Evolutionary conservation across 2,329 filamentous ascomycete genomes (phyloP).

Genomic region (Sarocladiaceae sp.): DNA sequence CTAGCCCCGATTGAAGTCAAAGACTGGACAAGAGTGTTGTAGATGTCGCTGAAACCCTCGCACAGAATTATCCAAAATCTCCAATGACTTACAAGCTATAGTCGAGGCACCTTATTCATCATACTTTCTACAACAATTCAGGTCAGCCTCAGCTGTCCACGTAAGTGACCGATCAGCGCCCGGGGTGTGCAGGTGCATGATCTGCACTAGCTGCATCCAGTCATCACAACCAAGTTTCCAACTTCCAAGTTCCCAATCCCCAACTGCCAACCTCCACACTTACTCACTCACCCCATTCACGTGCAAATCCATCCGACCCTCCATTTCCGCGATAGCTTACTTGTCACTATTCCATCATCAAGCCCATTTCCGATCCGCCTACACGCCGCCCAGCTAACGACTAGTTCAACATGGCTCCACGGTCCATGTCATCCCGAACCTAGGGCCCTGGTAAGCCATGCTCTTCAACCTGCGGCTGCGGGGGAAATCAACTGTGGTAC

Average conservation of each 20-base stretch:
- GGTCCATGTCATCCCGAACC: not conserved
- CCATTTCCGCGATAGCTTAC: too few relatives aligned
- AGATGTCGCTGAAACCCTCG: too few relatives aligned
- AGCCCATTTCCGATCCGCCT: not conserved
- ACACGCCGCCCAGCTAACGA: not conserved
- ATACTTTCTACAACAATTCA: too few relatives aligned
- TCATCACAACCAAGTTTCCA: conserved; percentile 5
- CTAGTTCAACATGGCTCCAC: not conserved
- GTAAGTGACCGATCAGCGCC: too few relatives aligned
- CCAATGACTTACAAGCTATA: too few relatives aligned
- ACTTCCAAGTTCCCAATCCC: not conserved
- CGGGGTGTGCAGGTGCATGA: conserved; percentile 2
- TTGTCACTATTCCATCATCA: not conserved
- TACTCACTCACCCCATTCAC: not conserved
- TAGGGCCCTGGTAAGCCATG: not conserved
- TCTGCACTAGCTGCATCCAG: conserved; percentile 3
- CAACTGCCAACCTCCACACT: conserved; percentile 2
- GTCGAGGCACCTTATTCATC: too few relatives aligned
- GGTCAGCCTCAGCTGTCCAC: too few relatives aligned
- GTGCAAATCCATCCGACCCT: too few relatives aligned
- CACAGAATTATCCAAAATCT: too few relatives aligned
- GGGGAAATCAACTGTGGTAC: not conserved
- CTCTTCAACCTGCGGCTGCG: not conserved
- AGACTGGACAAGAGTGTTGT: too few relatives aligned
- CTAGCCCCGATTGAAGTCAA: too few relatives aligned